Conservation (phyloP, 805 yeast genomes). For the Gaillardinia entomophila region DNA sequence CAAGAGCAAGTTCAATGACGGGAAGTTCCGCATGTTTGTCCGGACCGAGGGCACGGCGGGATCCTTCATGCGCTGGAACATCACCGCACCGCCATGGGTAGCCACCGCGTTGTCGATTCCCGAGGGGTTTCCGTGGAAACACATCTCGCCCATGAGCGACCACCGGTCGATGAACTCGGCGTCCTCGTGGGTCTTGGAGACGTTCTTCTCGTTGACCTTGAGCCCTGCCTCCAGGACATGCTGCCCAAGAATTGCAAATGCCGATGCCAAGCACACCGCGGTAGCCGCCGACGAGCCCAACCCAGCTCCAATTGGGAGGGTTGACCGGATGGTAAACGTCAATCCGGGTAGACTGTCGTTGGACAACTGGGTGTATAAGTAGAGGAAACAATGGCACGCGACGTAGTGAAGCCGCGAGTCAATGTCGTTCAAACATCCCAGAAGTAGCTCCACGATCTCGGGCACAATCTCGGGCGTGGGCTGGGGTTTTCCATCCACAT, state of each 20-base stretch:
- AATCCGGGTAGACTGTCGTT: constrained; percentile 40
- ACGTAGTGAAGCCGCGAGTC: constrained; percentile 58
- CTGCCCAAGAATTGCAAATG: constrained; percentile 57
- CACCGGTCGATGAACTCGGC: constrained; percentile 69
- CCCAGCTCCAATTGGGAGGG: constrained; percentile 95
- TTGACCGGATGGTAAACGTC: constrained; percentile 66
- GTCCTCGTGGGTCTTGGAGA: constrained; percentile 30
- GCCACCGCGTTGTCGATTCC: constrained; percentile 98
- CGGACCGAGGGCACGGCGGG: constrained; percentile 54
- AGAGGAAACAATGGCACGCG: constrained; percentile 80
- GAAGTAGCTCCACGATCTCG: constrained; percentile 47
- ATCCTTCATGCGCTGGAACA: constrained; percentile 63
- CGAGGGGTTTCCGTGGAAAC: constrained; percentile 94
- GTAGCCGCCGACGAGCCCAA: constrained; percentile 91
- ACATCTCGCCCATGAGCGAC: constrained; percentile 91
- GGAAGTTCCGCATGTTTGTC: constrained; percentile 65
- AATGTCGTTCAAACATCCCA: constrained; percentile 39
- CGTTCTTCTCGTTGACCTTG: constrained; percentile 23
- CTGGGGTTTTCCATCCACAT: constrained; percentile 17
- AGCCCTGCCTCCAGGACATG: constrained; percentile 39
- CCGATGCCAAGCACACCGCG: constrained; percentile 77
- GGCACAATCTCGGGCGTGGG: constrained; percentile 54
- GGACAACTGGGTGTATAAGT: constrained; percentile 62
- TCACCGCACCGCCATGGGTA: constrained; percentile 91
- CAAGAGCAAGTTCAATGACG: constrained; percentile 65